Conservation (phyloP, 805 yeast species). For the Wickerhamiella spandovensis region DNA sequence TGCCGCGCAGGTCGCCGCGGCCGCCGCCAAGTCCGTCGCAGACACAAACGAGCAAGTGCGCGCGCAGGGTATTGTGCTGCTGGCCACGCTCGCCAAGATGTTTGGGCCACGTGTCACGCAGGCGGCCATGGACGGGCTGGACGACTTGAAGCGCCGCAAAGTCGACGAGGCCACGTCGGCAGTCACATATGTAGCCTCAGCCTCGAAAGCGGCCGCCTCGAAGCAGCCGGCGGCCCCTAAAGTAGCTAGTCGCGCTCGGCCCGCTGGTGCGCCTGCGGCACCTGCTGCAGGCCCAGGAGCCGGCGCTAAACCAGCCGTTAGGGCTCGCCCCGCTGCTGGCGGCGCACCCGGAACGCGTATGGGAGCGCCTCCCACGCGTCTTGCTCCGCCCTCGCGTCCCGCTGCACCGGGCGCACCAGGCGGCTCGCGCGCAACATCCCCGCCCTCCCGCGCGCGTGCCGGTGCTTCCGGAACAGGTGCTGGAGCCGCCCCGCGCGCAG, state of each 20-base stretch:
- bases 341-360: no score
- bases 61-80: slow-evolving; percentile 56
- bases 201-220: slow-evolving; percentile 20
- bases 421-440: no score
- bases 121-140: slow-evolving; percentile 52
- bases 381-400: no score
- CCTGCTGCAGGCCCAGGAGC: background rate
- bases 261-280: background rate
- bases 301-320: no score
- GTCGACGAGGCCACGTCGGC: slow-evolving; percentile 44
- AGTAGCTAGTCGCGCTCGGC: slow-evolving; percentile 4
- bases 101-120: slow-evolving; percentile 59
- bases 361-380: no score
- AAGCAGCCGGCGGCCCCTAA: slow-evolving; percentile 12
- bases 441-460: no score
- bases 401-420: no score
- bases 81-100: slow-evolving; percentile 76
- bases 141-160: slow-evolving; percentile 59
- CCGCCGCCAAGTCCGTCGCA: slow-evolving; percentile 47
- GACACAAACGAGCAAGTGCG: slow-evolving; percentile 83
- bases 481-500: background rate
- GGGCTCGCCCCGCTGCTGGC: no score
- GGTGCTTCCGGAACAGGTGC: no score
- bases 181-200: slow-evolving; percentile 41
- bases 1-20: slow-evolving; percentile 41